A percentile compares a stretch with the other conserved stretches of the same genome.
Conservation (phyloP, 441 rosid species). For the Populus tomentosa region DNA sequence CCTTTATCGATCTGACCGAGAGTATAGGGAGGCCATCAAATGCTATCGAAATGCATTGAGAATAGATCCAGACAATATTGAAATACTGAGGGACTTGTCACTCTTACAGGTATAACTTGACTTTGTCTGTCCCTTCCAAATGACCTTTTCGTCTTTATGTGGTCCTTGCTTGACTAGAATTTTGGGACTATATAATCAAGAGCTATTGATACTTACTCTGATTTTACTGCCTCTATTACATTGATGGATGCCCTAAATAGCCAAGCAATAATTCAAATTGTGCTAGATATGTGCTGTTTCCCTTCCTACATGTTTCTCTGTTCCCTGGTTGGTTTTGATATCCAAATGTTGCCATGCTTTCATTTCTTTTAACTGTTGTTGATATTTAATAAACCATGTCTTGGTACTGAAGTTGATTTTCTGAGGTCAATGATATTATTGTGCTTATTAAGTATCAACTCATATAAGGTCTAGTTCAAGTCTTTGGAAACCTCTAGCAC, state of each 20-base stretch:
- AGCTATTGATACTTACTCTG: background rate
- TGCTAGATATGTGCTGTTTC: background rate
- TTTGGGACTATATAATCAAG: background rate
- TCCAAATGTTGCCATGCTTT: background rate
- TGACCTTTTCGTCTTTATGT: background rate
- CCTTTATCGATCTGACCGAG: no score
- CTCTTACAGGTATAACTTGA: no score
- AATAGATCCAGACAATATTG: no score
- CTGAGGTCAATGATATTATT: background rate
- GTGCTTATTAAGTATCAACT: background rate
- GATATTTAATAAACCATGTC: background rate
- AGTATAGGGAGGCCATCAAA: no score
- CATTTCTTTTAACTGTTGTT: background rate
- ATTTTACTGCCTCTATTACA: background rate
- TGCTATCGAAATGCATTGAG: no score
- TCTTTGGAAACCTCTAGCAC: background rate
- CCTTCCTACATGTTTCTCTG: background rate
- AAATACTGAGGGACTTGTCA: no score
- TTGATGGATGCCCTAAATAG: background rate
- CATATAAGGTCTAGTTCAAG: background rate
- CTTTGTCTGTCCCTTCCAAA: background rate
- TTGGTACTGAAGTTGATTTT: background rate
- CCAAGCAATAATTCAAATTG: background rate
- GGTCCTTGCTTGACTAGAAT: background rate
- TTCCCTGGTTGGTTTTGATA: background rate